Base-by-base conservation (phyloP, 108 stramenopile genomes). In the Parmales sp. region DNA sequence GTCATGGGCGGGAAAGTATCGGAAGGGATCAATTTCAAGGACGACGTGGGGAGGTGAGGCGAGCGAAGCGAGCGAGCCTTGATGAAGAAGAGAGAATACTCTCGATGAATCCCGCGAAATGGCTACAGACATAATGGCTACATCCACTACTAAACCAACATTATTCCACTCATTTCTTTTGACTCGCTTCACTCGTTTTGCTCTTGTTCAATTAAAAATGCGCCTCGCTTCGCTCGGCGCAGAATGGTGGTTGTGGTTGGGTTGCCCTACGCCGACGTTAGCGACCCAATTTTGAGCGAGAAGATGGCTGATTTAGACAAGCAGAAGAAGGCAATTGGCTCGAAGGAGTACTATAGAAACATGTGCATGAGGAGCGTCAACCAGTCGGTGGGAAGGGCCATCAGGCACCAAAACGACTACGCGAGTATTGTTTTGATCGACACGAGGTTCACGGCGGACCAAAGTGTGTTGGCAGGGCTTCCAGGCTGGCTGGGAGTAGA, bases 21-120 rank as follows among this genome's bases (percentile, higher is more conserved):
- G 51, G 98, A 99, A 76, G 98, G 98, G 5, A 97, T 99, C 80
- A 99, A 99, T 66, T 98, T 99, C 79, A 80, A 84, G 48, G 86
- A 99, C 73, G 94, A 95, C n/a, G 87, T 97, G 75, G 96, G 95
- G 18, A 78, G 98, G 13, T 75, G n/a, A n/a, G n/a, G n/a, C n/a
- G n/a, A n/a, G n/a, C n/a, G n/a, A n/a, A n/a, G n/a, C n/a, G n/a
- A n/a, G n/a, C n/a, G n/a, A n/a, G n/a, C n/a, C n/a, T n/a, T n/a
- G n/a, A n/a, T n/a, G n/a, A n/a, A n/a, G n/a, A n/a, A n/a, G n/a
- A n/a, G n/a, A n/a, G n/a, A n/a, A n/a, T n/a, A n/a, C n/a, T n/a
- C n/a, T n/a, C n/a, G n/a, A n/a, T n/a, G n/a, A n/a, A n/a, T n/a
- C n/a, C n/a, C n/a, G n/a, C n/a, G n/a, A n/a, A n/a, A n/a, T n/a